Conservation (phyloP, 805 yeast species). For the Nakazawaea peltata region DNA sequence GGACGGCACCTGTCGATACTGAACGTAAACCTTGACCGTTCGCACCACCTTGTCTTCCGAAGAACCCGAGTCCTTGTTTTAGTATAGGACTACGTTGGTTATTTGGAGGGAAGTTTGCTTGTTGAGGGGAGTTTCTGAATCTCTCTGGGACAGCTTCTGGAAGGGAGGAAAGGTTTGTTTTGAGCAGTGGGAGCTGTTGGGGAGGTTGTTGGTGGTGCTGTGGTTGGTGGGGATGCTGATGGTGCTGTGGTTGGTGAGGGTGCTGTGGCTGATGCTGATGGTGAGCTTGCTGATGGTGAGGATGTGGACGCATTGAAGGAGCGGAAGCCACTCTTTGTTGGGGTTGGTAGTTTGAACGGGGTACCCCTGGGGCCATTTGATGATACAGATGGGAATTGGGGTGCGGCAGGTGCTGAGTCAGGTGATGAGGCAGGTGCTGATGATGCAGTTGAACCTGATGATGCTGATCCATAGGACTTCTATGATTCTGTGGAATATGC, state of each 20-base stretch:
- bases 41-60: conserved; percentile 8
- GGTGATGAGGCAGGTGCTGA: conserved; percentile 10
- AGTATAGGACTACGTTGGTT: conserved; percentile 9
- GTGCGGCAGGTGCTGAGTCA: too few relatives aligned
- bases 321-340: too few relatives aligned
- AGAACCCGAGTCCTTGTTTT: conserved; percentile 9
- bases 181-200: conserved; percentile 6
- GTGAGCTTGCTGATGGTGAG: background rate
- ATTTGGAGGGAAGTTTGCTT: background rate
- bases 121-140: conserved; percentile 8
- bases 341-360: too few relatives aligned
- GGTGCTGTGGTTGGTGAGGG: conserved; percentile 1
- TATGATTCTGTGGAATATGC: conserved; percentile 6
- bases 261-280: conserved; percentile 5
- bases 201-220: conserved; percentile 8
- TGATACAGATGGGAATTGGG: too few relatives aligned
- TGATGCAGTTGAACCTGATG: conserved; percentile 14
- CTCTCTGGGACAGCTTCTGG: conserved; percentile 12
- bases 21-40: conserved; percentile 6
- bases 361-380: too few relatives aligned
- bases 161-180: conserved; percentile 4
- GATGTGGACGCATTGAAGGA: conserved; percentile 11
- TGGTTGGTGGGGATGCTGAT: conserved; percentile 17
- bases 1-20: conserved; percentile 9
- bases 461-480: conserved; percentile 10